Evolutionary conservation across 1,139 yeast genomes (phyloP), one percentile per base, ranked within the genome.

Genomic region (Blastobotrys buckinghamii): DNA sequence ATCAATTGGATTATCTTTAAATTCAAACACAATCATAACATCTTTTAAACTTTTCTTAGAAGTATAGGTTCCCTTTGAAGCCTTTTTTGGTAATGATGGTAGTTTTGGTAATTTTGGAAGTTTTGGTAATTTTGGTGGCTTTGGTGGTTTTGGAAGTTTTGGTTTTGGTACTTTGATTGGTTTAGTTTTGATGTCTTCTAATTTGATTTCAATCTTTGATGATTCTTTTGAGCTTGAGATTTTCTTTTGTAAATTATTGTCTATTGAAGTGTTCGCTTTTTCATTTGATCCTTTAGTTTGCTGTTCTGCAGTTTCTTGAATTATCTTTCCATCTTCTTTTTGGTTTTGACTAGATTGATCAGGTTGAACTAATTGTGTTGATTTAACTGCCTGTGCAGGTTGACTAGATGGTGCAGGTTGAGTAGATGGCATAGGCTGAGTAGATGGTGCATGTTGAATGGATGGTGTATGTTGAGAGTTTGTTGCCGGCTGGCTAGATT

Each of bases 1-100:
- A 9, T 83, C 83, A 47, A 83, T 77, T 0, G 94, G 78, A 62
- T 82, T 83, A 58, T 92, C 97, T 36, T 76, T 76, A 67, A 82
- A 90, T 65, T 92, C 98, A 66, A 92, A 82, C 13, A 89, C 81
- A 42, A 92, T 65, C 44, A 87, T 84, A 0, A 95, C 89, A 59
- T 80, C 78, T 38, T 76, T 67, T 36, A 78, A 69, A 44, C 53
- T 52, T 45, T 59, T 59, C 37, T 60, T 61, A 13, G 61, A 59
- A 35, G 54, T 54, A 53, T 52, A 59, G 42, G 48, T 50, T 45
- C 47, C 47, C 47, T 55, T 53, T 17, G 59, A 42, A 39, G 51
- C 48, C 45, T 53, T 44, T 47, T 51, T 50, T 52, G 54, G 55
- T 43, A 58, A 55, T 33, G 53, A 49, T 13, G 52, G 52, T 6